Evolutionary conservation across 2,329 filamentous ascomycete species (phyloP).

Genomic region (Fusarium foetens): DNA sequence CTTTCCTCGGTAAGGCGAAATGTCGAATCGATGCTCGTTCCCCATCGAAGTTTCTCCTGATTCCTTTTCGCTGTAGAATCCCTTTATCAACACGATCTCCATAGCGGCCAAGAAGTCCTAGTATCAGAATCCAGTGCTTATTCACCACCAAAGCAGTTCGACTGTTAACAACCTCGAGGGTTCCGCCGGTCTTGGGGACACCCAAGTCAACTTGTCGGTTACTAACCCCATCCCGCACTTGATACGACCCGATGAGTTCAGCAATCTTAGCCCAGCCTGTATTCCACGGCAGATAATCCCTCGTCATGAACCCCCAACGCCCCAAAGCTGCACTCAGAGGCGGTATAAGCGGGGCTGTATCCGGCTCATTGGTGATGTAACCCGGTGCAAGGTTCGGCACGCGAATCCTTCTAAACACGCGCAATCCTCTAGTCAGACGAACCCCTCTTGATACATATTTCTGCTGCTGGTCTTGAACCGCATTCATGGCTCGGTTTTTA

Average conservation of each 20-base stretch:
- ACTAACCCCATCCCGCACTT: background rate
- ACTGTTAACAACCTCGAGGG: background rate
- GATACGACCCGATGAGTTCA: background rate
- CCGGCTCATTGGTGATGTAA: background rate
- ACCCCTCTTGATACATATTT: background rate
- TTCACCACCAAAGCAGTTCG: background rate
- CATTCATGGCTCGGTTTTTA: background rate
- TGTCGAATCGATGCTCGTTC: background rate
- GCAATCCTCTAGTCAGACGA: background rate
- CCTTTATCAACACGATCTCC: background rate
- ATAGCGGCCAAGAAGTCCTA: background rate
- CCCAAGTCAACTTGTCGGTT: accelerated
- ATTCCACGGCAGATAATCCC: background rate
- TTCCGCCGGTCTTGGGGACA: accelerated
- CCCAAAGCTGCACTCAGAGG: background rate
- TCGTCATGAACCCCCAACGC: background rate
- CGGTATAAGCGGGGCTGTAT: background rate
- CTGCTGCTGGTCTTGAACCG: background rate
- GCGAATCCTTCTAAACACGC: background rate
- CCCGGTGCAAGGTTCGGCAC: background rate
- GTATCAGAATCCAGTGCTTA: background rate
- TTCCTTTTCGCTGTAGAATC: accelerated
- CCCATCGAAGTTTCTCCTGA: background rate
- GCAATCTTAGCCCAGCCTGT: background rate
- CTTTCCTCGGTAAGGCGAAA: background rate